Evolutionary conservation across 1,139 yeast species (phyloP), one percentile per base, ranked within the genome.

Genomic region (Geotrichum citri-aurantii): DNA sequence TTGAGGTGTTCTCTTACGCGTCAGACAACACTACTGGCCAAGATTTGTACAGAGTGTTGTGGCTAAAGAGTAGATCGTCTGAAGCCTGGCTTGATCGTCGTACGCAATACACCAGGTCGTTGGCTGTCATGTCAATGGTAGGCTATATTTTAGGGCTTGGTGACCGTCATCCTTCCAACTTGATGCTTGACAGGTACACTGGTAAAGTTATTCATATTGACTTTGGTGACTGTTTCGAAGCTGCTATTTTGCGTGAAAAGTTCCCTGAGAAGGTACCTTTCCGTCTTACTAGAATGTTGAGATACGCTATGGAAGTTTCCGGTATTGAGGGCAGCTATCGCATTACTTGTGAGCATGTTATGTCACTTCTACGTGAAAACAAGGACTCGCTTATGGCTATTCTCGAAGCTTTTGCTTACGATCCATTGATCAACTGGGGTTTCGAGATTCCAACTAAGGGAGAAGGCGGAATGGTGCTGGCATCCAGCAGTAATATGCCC

Each of bases 171-270:
- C 99, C 99, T 29, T 89, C 97, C 33, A 95, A 95, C 69, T 80
- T 95, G 74, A 90, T 95, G 97, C 81, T 95, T 74, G 96, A 92
- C 71, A 79, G 97, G 65, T 82, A 85, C 56, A 90, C 98, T 0
- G 99, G 99, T 63, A 91, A 92, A 69, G 97, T 95, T 52, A 81
- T 93, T 49, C 99, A 95, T 70, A 92, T 95, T 74, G 99, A 95
- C 79, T 95, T 93, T 73, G 99, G 99, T 65, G 99, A 95, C 71
- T 95, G 99, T 80, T 95, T 95, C 70, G 99, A 95, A 71, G 97
- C 98, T 1, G 99, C 99, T 0, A 91, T 93, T 58, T 76, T 95
- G 63, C 82, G 99, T 66, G 99, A 93, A 66, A 95, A 93, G 71
- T 95, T 88, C 72, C 99, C 99, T 0, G 99, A 95, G 71, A 92